phyloP scores from a whole-genome alignment of 73 alveolate species.

The Blepharisma stoltei region DNA sequence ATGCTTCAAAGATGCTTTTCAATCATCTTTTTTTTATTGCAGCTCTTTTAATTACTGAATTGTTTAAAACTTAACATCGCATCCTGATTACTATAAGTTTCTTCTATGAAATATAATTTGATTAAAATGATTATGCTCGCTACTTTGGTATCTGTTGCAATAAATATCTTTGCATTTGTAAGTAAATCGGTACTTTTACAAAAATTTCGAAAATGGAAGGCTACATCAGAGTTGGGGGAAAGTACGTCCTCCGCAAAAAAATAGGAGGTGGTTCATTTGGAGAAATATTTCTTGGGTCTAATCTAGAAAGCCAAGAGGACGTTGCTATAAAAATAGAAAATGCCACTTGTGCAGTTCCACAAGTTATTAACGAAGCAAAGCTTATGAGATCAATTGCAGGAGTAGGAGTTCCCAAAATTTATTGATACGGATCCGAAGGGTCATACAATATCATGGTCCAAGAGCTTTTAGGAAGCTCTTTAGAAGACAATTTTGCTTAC shows the following conservation, averaged over 20 bases:
- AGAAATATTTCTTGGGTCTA: constrained; percentile 49
- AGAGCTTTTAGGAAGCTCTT: constrained; percentile 73
- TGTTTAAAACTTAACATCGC: too few relatives aligned
- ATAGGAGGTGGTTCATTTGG: constrained; percentile 67
- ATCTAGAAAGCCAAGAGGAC: constrained; percentile 40
- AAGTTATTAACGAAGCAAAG: constrained; percentile 47
- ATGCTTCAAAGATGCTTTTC: too few relatives aligned
- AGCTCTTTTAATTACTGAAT: too few relatives aligned
- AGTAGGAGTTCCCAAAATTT: constrained; percentile 69
- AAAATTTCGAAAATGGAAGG: too few relatives aligned
- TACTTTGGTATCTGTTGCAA: too few relatives aligned
- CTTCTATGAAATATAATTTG: too few relatives aligned
- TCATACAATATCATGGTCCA: constrained; percentile 73
- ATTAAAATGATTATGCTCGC: too few relatives aligned
- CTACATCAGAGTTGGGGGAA: constrained; percentile 10
- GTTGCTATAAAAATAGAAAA: constrained; percentile 54
- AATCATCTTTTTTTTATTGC: too few relatives aligned
- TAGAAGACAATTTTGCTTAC: constrained; percentile 63
- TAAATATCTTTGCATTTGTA: too few relatives aligned
- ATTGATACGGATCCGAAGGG: constrained; percentile 78
- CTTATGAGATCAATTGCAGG: constrained; percentile 43
- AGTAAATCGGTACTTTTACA: too few relatives aligned
- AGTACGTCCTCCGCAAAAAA: constrained; percentile 32
- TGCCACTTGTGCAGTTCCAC: constrained; percentile 26
- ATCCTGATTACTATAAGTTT: too few relatives aligned